Conservation (phyloP, 2,329 filamentous ascomycete species). For the Fusarium algeriense region DNA sequence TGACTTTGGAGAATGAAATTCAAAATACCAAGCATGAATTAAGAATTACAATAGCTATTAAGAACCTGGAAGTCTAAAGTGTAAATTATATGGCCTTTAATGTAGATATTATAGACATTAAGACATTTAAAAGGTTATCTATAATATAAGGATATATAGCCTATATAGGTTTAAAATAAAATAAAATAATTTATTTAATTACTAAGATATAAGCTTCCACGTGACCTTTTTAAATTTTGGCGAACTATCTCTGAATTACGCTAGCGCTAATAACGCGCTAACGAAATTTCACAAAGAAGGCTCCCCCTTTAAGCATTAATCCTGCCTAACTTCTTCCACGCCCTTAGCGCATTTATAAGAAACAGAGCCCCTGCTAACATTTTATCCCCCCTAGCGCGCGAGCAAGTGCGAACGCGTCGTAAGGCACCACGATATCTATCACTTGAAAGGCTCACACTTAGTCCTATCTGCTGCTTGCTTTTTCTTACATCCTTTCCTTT, state of each 20-base stretch:
- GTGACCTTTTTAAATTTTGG: not conserved
- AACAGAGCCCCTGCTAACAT: not conserved
- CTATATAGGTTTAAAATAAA: not conserved
- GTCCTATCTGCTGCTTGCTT: not conserved
- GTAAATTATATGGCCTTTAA: not conserved
- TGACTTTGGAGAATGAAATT: constrained; percentile 7
- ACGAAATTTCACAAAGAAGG: constrained; percentile 12
- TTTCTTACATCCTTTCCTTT: not conserved
- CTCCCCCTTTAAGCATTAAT: not conserved
- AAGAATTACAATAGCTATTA: not conserved
- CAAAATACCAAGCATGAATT: constrained; percentile 31
- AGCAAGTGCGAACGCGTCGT: constrained; percentile 31
- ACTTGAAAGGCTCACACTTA: not conserved
- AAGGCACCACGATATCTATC: constrained; percentile 4
- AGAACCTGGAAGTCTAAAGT: not conserved
- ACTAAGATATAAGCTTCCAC: not conserved
- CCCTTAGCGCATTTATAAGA: constrained; percentile 9
- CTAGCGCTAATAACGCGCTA: constrained; percentile 27
- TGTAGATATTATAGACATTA: not conserved
- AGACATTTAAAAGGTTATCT: not conserved
- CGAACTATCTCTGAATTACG: not conserved
- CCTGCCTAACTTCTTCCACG: constrained; percentile 4
- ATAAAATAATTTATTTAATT: not conserved
- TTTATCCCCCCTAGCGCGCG: constrained; percentile 4
- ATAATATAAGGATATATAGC: not conserved